Evolutionary conservation across 345 rosid species (phyloP), one percentile per base, ranked within the genome.

Genomic region (Hirschfeldia incana): DNA sequence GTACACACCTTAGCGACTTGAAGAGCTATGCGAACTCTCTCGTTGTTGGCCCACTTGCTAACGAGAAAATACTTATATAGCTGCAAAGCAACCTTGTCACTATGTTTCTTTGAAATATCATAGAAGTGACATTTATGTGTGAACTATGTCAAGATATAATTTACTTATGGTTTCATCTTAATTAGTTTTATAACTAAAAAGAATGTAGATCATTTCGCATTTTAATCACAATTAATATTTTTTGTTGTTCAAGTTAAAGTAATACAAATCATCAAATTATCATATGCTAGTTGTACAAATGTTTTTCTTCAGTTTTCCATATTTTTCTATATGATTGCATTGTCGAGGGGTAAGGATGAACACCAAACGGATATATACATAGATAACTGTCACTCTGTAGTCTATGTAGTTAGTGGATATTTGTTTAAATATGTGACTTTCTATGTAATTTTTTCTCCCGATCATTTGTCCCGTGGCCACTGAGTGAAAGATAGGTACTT

Each of bases 11-110:
- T 77, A 1, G 1, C 3, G 49, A 78, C 65, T 0, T 66, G 73
- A 58, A 78, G 77, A 64, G 73, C 75, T 67, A 60, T 0, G 7
- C 63, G 82, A 30, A 79, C 78, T 2, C 10, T 68, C 17, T 29
- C 28, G 4, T 61, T 39, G 42, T 79, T 68, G 4, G 78, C 70
- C 78, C 82, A 79, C 2, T 44, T n/a, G 10, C 1, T 1, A 5
- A 67, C 7, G 34, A 78, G 70, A 30, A 1, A 1, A 33, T 65
- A 73, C 2, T 2, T 12, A 74, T 67, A 79, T 2, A 16, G 46
- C 82, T 78, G 30, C 68, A 53, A 36, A 69, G 1, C 12, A 70
- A 69, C 53, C 29, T 29, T 77, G 73, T 77, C 6, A 62, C 4
- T 61, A 7, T 8, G 6, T 30, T 11, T 39, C 30, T 42, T 39